phyloP scores from a whole-genome alignment of 1,139 yeast genomes.

The Yamadazyma oceani region DNA sequence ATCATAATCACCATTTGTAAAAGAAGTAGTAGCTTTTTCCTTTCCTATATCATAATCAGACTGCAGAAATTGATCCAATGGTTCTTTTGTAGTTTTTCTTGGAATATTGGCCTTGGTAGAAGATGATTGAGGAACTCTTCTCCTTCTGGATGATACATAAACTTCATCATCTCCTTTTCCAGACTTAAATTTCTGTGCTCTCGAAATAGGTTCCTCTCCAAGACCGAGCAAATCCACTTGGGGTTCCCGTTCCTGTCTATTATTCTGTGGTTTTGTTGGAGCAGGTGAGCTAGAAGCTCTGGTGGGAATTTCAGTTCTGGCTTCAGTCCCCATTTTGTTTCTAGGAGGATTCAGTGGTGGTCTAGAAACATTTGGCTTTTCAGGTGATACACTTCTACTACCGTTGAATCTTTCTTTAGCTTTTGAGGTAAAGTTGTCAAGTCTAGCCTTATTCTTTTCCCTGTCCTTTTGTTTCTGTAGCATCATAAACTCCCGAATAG shows the following conservation, averaged over 20 bases:
- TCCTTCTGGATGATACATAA: slow-evolving; percentile 20
- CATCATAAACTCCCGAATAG: slow-evolving; percentile 40
- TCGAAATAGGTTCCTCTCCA: slow-evolving; percentile 10
- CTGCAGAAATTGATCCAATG: slow-evolving; percentile 41
- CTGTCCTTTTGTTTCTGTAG: slow-evolving; percentile 40
- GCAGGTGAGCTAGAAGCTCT: background rate
- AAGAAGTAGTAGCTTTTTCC: slow-evolving; percentile 60
- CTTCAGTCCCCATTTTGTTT: too few species aligned
- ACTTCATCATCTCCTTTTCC: slow-evolving; percentile 10
- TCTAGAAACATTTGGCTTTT: slow-evolving; percentile 1
- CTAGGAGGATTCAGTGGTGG: slow-evolving; percentile 9
- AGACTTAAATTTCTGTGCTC: slow-evolving; percentile 22
- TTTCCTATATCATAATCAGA: slow-evolving; percentile 59
- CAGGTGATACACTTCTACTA: slow-evolving; percentile 8
- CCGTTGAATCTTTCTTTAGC: slow-evolving; percentile 21
- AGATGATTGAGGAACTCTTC: slow-evolving; percentile 10
- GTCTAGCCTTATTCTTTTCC: slow-evolving; percentile 31
- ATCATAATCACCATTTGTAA: slow-evolving; percentile 79
- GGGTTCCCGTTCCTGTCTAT: slow-evolving; percentile 7
- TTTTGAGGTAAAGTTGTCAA: slow-evolving; percentile 20
- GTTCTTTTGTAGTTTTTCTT: slow-evolving; percentile 16
- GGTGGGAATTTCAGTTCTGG: background rate
- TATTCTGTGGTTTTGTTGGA: background rate
- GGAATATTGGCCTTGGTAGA: slow-evolving; percentile 7
- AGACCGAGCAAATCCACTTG: slow-evolving; percentile 29